A percentile compares a stretch with the other conserved stretches of the same genome.
phyloP scores from a whole-genome alignment of 2,329 filamentous ascomycete species.

The Cladosporium sp. region DNA sequence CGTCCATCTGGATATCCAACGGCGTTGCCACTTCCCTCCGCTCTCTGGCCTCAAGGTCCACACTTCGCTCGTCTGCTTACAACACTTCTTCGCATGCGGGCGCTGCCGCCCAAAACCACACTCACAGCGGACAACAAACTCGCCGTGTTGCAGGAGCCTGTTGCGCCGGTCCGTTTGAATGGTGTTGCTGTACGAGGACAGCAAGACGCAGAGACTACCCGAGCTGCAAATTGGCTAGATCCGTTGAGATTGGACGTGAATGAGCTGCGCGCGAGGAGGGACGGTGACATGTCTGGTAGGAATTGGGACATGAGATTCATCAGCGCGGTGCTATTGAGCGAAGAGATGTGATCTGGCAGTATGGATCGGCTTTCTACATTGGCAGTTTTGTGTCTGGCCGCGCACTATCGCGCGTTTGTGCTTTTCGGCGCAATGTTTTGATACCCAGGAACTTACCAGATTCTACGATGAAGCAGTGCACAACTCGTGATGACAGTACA shows the following conservation, averaged over 20 bases:
- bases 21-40: conserved; percentile 37
- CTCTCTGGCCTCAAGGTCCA: conserved; percentile 53
- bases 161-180: not conserved
- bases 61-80: conserved; percentile 55
- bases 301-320: conserved; percentile 25
- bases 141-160: conserved; percentile 18
- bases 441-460: too few species aligned
- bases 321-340: conserved; percentile 19
- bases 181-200: conserved; percentile 11
- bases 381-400: not conserved
- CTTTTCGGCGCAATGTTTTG: too few species aligned
- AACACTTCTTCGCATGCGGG: conserved; percentile 56
- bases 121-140: conserved; percentile 33
- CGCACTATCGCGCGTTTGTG: not conserved
- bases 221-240: conserved; percentile 21
- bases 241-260: conserved; percentile 14
- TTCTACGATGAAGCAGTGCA: too few species aligned
- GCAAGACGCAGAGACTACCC: conserved; percentile 14
- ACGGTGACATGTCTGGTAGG: conserved; percentile 8
- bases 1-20: not conserved
- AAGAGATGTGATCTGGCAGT: not conserved
- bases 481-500: too few species aligned
- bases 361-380: not conserved
- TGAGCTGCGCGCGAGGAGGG: conserved; percentile 15
- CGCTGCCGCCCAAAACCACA: conserved; percentile 39